A percentile compares a stretch with the other conserved stretches of the same genome.
Conservation (phyloP, 306 rosid species). For the Casuarina cunninghamiana region DNA sequence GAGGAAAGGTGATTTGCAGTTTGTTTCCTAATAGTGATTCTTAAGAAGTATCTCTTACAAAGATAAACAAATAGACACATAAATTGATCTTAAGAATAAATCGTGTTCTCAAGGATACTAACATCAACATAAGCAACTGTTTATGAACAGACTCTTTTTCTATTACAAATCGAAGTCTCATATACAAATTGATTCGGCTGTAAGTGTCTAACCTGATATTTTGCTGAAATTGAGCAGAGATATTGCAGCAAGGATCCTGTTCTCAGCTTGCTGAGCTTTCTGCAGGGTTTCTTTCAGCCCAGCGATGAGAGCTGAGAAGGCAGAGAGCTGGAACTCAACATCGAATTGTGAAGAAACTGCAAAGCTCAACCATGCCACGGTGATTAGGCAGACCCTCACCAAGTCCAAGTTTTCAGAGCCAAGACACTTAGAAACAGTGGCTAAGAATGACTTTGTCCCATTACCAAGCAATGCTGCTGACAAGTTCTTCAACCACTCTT, state of each 20-base stretch:
- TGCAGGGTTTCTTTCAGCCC: conserved; percentile 48
- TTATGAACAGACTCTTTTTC: background rate
- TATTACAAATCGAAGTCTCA: background rate
- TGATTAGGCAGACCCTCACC: conserved; percentile 50
- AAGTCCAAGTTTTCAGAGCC: conserved; percentile 49
- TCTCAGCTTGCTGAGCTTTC: conserved; percentile 47
- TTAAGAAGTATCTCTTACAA: background rate
- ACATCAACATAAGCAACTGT: background rate
- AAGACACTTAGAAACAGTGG: conserved; percentile 51
- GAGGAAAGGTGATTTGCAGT: background rate
- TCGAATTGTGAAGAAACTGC: conserved; percentile 39
- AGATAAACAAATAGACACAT: background rate
- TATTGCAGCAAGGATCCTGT: conserved; percentile 64
- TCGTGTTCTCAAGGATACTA: background rate
- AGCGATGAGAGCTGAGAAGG: conserved; percentile 51
- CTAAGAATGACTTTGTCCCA: conserved; percentile 62
- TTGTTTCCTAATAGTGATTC: background rate
- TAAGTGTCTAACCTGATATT: conserved; percentile 57
- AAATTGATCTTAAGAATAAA: background rate
- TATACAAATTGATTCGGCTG: background rate
- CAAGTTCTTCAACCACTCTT: conserved; percentile 56
- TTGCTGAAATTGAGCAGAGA: conserved; percentile 74
- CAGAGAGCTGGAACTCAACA: conserved; percentile 53
- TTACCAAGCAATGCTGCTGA: conserved; percentile 48
- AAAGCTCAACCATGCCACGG: conserved; percentile 72